Percentiles rank a stretch among this genome's conserved stretches.
These are phyloP conservation scores for Alnus glutinosa DNA, from an alignment of 306 rosid genomes.

Conservation along the genomic window DNA sequence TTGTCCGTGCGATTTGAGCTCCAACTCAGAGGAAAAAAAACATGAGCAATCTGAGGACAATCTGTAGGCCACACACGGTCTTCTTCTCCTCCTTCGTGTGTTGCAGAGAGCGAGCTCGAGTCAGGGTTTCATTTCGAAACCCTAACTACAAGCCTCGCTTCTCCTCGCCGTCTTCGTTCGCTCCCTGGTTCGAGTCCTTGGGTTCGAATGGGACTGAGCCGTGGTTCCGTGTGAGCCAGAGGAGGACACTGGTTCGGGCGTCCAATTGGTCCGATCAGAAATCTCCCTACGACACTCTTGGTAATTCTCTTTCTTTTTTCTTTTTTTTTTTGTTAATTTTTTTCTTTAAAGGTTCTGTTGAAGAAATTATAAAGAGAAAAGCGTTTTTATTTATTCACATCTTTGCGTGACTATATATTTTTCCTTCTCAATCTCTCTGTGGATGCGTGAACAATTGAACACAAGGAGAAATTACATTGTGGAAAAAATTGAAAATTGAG, in stretches of 20 bases:
- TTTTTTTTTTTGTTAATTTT: background rate
- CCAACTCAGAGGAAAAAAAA: constrained; percentile 20
- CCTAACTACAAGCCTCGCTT: constrained; percentile 47
- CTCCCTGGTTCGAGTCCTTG: constrained; percentile 42
- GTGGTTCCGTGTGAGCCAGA: constrained; percentile 61
- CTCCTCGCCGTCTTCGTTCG: constrained; percentile 31
- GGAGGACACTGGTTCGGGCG: constrained; percentile 65
- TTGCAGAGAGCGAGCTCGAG: constrained; percentile 58
- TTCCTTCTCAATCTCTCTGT: too few relatives aligned
- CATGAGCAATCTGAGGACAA: constrained; percentile 71
- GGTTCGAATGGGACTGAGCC: constrained; percentile 33
- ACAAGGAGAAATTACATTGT: background rate
- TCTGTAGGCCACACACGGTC: constrained; percentile 55
- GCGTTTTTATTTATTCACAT: background rate
- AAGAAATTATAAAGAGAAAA: background rate
- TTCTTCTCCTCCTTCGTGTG: constrained; percentile 58
- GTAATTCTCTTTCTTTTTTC: constrained; percentile 37
- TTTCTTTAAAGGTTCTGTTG: background rate
- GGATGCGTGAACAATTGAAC: background rate
- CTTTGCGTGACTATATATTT: background rate
- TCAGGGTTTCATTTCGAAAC: constrained; percentile 55
- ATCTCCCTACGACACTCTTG: constrained; percentile 91
- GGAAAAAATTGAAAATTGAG: background rate
- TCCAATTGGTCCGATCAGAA: constrained; percentile 71
- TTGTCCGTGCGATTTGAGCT: background rate